Conservation (phyloP, 768 basidiomycete genomes). For the Lentinula boryana region DNA sequence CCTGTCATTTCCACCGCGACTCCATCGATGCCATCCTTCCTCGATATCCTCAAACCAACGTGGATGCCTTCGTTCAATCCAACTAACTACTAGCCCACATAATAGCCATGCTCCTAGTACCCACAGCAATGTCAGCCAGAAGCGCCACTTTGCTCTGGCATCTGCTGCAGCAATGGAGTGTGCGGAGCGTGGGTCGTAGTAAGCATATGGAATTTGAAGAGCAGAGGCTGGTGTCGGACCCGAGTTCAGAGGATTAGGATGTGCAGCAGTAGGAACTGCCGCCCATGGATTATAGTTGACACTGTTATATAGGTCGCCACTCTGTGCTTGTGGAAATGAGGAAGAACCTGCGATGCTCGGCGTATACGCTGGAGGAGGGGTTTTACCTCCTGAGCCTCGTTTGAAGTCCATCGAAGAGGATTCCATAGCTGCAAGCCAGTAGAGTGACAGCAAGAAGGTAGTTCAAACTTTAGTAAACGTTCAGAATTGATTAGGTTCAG, state of each 20-base stretch:
- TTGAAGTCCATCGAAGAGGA: background rate
- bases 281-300: constrained; percentile 8
- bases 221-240: constrained; percentile 5
- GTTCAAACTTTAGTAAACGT: background rate
- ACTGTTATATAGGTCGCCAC: background rate
- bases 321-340: background rate
- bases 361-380: constrained; percentile 4
- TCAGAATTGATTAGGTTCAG: background rate
- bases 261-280: background rate
- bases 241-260: background rate
- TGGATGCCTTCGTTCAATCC: background rate
- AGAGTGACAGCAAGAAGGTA: background rate
- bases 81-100: constrained; percentile 17
- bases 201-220: constrained; percentile 27
- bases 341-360: background rate
- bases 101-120: constrained; percentile 22
- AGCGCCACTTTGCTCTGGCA: constrained; percentile 30
- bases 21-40: background rate
- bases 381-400: background rate
- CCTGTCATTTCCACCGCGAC: background rate
- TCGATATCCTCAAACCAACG: background rate
- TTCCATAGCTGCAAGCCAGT: background rate
- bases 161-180: constrained; percentile 25
- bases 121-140: constrained; percentile 24
- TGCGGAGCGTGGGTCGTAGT: constrained; percentile 30